These are phyloP conservation scores for Xylaria polymorpha DNA, from an alignment of 2,329 filamentous ascomycete genomes.

Conservation along the genomic window DNA sequence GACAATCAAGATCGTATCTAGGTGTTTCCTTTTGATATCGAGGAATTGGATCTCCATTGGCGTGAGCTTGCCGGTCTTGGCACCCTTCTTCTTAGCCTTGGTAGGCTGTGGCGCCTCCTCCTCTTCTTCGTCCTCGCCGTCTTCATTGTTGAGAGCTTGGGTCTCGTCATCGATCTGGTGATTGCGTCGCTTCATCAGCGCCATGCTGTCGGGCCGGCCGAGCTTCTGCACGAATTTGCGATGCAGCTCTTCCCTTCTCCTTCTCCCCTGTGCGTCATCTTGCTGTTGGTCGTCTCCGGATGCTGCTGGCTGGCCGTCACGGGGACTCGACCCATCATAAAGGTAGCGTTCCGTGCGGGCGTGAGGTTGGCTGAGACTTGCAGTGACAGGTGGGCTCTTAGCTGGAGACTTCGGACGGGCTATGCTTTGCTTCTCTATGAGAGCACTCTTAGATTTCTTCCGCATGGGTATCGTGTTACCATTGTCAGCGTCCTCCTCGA, in stretches of 20 bases:
- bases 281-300: conserved; percentile 57
- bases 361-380: conserved; percentile 46
- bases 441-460: conserved; percentile 60
- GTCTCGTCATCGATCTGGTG: conserved; percentile 65
- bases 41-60: conserved; percentile 94
- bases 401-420: conserved; percentile 53
- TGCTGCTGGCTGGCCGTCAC: conserved; percentile 55
- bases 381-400: conserved; percentile 37
- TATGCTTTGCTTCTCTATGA: conserved; percentile 56
- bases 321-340: conserved; percentile 60
- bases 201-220: conserved; percentile 84
- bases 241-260: conserved; percentile 78
- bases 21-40: conserved; percentile 90
- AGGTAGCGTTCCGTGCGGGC: conserved; percentile 64
- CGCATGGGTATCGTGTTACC: conserved; percentile 57
- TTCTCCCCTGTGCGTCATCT: conserved; percentile 62
- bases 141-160: conserved; percentile 62
- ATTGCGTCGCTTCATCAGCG: conserved; percentile 71
- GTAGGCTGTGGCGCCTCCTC: conserved; percentile 61
- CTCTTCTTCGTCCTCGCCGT: conserved; percentile 67
- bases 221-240: conserved; percentile 90
- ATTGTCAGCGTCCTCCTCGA: conserved; percentile 60
- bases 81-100: conserved; percentile 73
- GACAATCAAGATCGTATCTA: conserved; percentile 89
- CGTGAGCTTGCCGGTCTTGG: conserved; percentile 82